Evolutionary conservation across 2,329 filamentous ascomycete genomes (phyloP).

Genomic region (Celoporthe dispersa): DNA sequence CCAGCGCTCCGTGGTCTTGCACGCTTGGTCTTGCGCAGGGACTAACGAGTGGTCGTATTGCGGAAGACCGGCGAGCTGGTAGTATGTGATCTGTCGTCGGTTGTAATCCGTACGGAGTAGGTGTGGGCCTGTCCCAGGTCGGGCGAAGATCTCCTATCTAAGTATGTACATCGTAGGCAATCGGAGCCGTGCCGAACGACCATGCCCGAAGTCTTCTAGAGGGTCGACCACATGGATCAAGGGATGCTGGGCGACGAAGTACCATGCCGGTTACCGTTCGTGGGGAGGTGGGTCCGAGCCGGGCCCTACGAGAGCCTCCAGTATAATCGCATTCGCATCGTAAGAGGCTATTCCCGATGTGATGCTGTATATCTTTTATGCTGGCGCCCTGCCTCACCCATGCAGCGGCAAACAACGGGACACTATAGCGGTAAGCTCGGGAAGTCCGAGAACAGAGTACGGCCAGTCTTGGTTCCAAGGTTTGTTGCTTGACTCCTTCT

Average conservation of each 20-base stretch:
- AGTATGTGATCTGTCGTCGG: not conserved
- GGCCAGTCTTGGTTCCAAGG: not conserved
- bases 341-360: not conserved
- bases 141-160: not conserved
- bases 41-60: not conserved
- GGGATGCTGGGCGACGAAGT: not conserved
- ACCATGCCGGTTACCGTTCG: not conserved
- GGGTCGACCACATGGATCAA: not conserved
- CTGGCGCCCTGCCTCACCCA: not conserved
- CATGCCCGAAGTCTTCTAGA: not conserved
- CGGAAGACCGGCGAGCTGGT: not conserved
- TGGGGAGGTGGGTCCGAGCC: not conserved
- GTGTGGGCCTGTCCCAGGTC: not conserved
- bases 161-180: not conserved
- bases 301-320: not conserved
- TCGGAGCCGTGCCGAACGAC: not conserved
- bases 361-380: not conserved
- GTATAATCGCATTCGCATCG: not conserved
- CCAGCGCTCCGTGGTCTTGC: not conserved
- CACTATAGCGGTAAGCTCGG: not conserved
- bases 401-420: not conserved
- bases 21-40: not conserved
- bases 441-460: not conserved
- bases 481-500: not conserved
- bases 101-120: not conserved